Evolutionary conservation across 768 basidiomycete genomes (phyloP).

Genomic region (Melanogaster broomeanus): DNA sequence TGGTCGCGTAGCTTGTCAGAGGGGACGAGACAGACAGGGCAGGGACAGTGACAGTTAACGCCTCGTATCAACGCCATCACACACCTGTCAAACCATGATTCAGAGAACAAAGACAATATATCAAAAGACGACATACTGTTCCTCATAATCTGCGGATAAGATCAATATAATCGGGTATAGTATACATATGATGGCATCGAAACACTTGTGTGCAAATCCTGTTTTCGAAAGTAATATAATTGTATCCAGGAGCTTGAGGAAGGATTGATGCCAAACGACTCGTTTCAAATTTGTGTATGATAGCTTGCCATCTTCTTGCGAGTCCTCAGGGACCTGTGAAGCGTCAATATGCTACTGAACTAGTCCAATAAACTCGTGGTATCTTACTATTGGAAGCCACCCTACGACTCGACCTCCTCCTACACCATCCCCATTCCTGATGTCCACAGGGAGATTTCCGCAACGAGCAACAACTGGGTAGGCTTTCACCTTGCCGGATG

Average conservation of each 20-base stretch:
- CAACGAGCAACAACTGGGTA: not conserved
- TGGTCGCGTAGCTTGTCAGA: slow-evolving; percentile 23
- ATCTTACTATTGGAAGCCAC: slow-evolving; percentile 22
- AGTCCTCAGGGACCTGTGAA: not conserved
- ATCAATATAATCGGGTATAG: slow-evolving; percentile 24
- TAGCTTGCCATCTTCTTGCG: slow-evolving; percentile 1
- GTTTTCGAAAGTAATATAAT: slow-evolving; percentile 6
- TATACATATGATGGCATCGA: not conserved
- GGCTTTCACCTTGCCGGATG: not conserved
- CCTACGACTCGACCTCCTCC: slow-evolving; percentile 1
- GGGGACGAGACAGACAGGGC: slow-evolving; percentile 39
- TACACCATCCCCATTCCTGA: not conserved
- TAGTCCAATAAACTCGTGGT: not conserved
- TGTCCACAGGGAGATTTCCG: not conserved
- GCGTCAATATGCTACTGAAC: not conserved
- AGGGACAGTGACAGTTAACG: slow-evolving; percentile 26
- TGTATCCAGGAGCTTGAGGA: slow-evolving; percentile 10
- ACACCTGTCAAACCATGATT: slow-evolving; percentile 29
- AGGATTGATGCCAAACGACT: slow-evolving; percentile 23
- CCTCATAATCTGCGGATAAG: slow-evolving; percentile 23
- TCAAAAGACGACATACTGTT: slow-evolving; percentile 9
- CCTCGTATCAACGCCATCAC: slow-evolving; percentile 39
- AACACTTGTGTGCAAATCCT: slow-evolving; percentile 8
- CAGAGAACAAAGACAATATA: no score
- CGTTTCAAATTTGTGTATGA: slow-evolving; percentile 17